These are phyloP conservation scores for Sparassis latifolia DNA, from an alignment of 1,284 basidiomycete genomes.

Conservation along the genomic window DNA sequence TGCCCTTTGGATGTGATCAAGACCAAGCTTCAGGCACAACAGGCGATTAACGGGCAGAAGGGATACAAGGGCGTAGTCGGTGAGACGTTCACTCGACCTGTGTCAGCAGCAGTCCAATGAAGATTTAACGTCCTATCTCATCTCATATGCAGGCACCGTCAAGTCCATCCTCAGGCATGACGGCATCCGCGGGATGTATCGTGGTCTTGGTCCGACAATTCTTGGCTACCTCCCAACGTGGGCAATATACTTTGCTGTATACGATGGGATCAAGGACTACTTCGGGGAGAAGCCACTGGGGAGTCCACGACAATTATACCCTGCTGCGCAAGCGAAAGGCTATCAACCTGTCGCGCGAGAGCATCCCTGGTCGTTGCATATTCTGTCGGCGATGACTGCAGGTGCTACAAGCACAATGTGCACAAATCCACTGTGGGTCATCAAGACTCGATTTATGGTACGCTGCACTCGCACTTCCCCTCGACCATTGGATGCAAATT, in stretches of 20 bases:
- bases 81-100: conserved; percentile 33
- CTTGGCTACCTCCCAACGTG: conserved; percentile 94
- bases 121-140: conserved; percentile 19
- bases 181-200: conserved; percentile 84
- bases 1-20: conserved; percentile 98
- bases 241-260: conserved; percentile 98
- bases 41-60: conserved; percentile 52
- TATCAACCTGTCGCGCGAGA: conserved; percentile 73
- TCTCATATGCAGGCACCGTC: conserved; percentile 50
- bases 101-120: conserved; percentile 11
- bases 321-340: conserved; percentile 76
- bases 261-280: conserved; percentile 84
- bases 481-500: background rate
- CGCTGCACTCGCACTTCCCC: conserved; percentile 20
- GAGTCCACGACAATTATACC: conserved; percentile 46
- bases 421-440: conserved; percentile 94
- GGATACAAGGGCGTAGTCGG: conserved; percentile 75
- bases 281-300: conserved; percentile 60
- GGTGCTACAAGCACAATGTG: conserved; percentile 86
- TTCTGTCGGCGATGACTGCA: conserved; percentile 88
- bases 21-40: conserved; percentile 93
- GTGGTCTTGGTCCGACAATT: conserved; percentile 92
- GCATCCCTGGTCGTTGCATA: conserved; percentile 79
- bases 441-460: conserved; percentile 97
- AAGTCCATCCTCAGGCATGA: conserved; percentile 66